Base-by-base conservation (phyloP, 225 moss, liverwort and hornwort species). In the Sphagnum contortum region DNA sequence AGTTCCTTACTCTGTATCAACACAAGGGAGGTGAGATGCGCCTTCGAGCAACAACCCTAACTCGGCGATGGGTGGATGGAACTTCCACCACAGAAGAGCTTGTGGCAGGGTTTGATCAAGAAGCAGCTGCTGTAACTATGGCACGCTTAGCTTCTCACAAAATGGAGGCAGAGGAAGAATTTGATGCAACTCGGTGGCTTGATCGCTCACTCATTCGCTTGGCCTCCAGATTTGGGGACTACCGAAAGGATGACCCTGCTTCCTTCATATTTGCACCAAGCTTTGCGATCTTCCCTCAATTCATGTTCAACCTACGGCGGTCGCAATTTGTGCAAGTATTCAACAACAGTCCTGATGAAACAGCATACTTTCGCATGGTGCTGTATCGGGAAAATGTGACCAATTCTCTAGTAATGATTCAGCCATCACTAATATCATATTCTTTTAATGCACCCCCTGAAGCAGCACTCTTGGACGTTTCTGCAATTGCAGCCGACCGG, bases 331-430 rank as follows among this genome's bases (percentile, higher is more conserved):
- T 98, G 6, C 88, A 96, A 73, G 96, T 98, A 54, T 98, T 98
- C 67, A 98, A 98, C 75, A 98, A 98, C 85, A 98, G 96, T 71
- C 96, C 96, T 57, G 96, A 98, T 60, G 96, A 98, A 83, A 98
- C 93, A 14, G 96, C 96, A 2, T 98, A 98, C 76, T 98, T 92
- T 58, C 96, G 96, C 70, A 98, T 91, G 93, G 96, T 93, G 46
- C 71, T 98, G 62, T 82, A 82, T 75, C 74, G 96, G 72, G 96
- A 98, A 71, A 98, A 89, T 48, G 89, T 93, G 13, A 87, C 83
- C 13, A 98, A 98, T 66, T 93, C 96, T 12, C 73, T 98, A 70
- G 96, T 98, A 63, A 98, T 98, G 96, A 90, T 98, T 68, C 96
- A 98, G 72, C 96, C 96, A 52, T 98, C 96, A 14, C 82, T 98